Base-by-base conservation (phyloP, 345 rosid genomes). In the Populus euphratica region DNA sequence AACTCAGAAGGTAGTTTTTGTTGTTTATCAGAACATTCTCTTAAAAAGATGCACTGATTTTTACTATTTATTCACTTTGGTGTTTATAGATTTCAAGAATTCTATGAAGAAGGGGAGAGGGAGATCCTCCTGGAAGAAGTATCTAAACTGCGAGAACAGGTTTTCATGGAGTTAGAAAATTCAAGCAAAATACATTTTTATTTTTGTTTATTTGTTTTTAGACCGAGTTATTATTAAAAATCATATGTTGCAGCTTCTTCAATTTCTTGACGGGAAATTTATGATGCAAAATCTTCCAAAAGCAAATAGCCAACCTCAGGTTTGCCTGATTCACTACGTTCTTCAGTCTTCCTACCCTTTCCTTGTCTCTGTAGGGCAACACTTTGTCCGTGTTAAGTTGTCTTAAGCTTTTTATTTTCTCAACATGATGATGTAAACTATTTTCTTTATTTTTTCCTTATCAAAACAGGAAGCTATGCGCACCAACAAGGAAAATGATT, bases 101-200 rank as follows among this genome's bases (percentile, higher is more conserved):
- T 96, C 75, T 96, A 93, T 71, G 94, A 93, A 79, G 99, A 93
- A 86, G 99, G 99, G 67, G 99, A 96, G 86, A 88, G 96, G 77
- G 97, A 92, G 72, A 83, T 93, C 83, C 90, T 93, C 72, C 69
- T 82, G 77, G 91, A 86, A 44, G 98, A 96, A 86, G 79, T 92
- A 61, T 85, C 97, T 62, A 81, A 83, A 72, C 85, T 93, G 78
- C 86, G 93, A 72, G 89, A 88, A 78, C 94, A 93, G 97, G 99
- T 96, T 77, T 77, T 81, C 76, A 4, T 80, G 68, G 50, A 76
- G 68, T 79, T 67, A 61, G 76, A 50, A 50, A 5, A 50, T 50
- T 62, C 17, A 73, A 76, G 70, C 59, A 25, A 52, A 65, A 69
- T 39, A 41, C 64, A 36, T 35, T 8, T 47, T 66, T 69, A 21